These are phyloP conservation scores for Termitomyces sp. DNA, from an alignment of 768 basidiomycete species.

Conservation along the genomic window DNA sequence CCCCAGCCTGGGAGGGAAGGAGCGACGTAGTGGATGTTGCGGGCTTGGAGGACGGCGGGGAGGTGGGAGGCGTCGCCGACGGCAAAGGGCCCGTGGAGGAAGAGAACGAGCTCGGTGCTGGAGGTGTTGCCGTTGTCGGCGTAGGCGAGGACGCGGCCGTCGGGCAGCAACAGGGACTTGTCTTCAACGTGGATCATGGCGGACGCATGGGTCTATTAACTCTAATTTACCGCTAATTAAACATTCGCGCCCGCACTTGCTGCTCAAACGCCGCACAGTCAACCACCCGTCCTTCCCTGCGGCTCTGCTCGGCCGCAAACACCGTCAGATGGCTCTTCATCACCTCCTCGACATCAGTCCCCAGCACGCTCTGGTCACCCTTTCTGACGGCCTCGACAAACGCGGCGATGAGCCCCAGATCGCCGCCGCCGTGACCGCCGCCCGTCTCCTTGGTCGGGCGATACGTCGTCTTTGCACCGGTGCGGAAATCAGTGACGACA, in stretches of 20 bases:
- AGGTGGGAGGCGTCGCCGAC: conserved; percentile 37
- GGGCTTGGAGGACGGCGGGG: conserved; percentile 30
- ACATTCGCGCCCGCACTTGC: conserved; percentile 29
- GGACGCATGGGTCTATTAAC: neutral
- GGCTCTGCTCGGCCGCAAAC: conserved; percentile 82
- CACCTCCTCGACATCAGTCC: conserved; percentile 63
- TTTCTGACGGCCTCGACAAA: conserved; percentile 74
- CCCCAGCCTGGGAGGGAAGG: conserved; percentile 61
- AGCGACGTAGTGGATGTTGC: conserved; percentile 38
- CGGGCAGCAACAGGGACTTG: conserved; percentile 31
- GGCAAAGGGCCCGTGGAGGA: conserved; percentile 51
- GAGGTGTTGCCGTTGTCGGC: conserved; percentile 45
- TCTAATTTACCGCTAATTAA: too few relatives aligned
- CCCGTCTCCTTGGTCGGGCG: conserved; percentile 47
- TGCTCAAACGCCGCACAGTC: conserved; percentile 66
- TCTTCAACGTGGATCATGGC: conserved; percentile 29
- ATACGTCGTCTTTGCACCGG: conserved; percentile 37
- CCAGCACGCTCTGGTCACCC: conserved; percentile 58
- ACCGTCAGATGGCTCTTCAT: conserved; percentile 78
- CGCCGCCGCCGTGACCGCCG: conserved; percentile 83
- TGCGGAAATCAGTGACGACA: conserved; percentile 74
- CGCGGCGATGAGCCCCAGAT: conserved; percentile 65
- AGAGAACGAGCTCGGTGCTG: conserved; percentile 44
- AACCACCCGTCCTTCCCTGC: conserved; percentile 63
- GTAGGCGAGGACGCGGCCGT: conserved; percentile 50